phyloP scores from a whole-genome alignment of 768 basidiomycete species.

The Jaapia argillacea region DNA sequence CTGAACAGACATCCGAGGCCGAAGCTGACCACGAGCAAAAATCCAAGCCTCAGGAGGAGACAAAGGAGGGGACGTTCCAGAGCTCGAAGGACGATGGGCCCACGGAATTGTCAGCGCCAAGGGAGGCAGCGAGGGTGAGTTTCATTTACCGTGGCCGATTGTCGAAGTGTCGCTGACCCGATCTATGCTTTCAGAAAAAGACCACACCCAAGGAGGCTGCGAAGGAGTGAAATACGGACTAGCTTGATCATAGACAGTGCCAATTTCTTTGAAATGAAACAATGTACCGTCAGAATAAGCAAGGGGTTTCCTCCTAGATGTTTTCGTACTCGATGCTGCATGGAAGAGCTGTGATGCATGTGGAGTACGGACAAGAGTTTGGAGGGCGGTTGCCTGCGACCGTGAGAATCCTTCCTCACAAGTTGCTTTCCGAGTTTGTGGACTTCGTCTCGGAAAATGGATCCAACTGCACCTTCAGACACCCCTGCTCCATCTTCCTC shows the following conservation, averaged over 20 bases:
- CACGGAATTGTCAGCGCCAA: not conserved
- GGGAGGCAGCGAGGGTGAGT: not conserved
- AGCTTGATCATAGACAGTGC: not conserved
- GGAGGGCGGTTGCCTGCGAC: not conserved
- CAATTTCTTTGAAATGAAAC: not conserved
- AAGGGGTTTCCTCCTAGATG: not conserved
- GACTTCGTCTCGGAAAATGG: not conserved
- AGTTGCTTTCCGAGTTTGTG: not conserved
- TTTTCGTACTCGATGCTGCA: not conserved
- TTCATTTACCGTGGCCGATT: not conserved
- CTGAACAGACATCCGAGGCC: not conserved
- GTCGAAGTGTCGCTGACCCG: not conserved
- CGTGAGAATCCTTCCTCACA: not conserved
- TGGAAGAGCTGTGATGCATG: not conserved
- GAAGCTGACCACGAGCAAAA: not conserved
- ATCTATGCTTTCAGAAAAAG: not conserved
- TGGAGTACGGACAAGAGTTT: not conserved
- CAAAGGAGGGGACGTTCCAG: not conserved
- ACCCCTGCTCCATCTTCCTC: not conserved
- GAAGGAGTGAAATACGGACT: not conserved
- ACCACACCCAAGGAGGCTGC: not conserved
- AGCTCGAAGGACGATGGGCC: not conserved
- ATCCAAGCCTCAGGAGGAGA: not conserved
- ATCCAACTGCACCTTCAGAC: not conserved
- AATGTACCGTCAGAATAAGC: not conserved